These are phyloP conservation scores for Candida odintsovae DNA, from an alignment of 805 yeast genomes.

Conservation along the genomic window DNA sequence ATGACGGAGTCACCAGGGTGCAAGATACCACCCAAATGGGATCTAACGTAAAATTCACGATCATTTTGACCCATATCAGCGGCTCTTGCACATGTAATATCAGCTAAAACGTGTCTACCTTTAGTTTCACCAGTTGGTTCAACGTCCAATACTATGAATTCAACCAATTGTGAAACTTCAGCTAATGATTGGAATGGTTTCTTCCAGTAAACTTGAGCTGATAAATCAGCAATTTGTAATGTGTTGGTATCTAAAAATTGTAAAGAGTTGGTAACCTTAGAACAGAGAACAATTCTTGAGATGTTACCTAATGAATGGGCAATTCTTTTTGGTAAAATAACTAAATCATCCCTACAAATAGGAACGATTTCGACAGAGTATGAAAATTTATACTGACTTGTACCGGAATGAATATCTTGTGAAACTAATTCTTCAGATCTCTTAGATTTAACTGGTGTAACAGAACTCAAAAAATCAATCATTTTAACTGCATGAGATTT, in stretches of 20 bases:
- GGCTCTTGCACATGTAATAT: conserved; percentile 85
- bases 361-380: conserved; percentile 94
- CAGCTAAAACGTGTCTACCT: conserved; percentile 82
- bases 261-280: conserved; percentile 72
- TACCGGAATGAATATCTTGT: conserved; percentile 87
- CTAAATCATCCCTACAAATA: conserved; percentile 93
- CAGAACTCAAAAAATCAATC: conserved; percentile 83
- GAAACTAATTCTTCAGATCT: conserved; percentile 89
- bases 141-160: conserved; percentile 87
- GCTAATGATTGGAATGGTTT: conserved; percentile 71
- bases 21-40: conserved; percentile 89
- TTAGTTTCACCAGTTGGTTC: conserved; percentile 81
- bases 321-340: conserved; percentile 80
- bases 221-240: conserved; percentile 69
- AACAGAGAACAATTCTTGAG: conserved; percentile 76
- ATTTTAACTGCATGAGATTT: conserved; percentile 90
- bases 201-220: conserved; percentile 75
- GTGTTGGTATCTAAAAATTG: conserved; percentile 87
- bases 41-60: conserved; percentile 72
- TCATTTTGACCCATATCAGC: conserved; percentile 85
- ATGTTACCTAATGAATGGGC: conserved; percentile 83
- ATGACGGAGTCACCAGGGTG: conserved; percentile 95
- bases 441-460: conserved; percentile 77
- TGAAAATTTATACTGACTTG: conserved; percentile 82
- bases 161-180: conserved; percentile 70